Percentiles rank a stretch among this genome's conserved stretches.
Conservation (phyloP, 225 moss, liverwort and hornwort genomes). For the Physcomitrium patens region DNA sequence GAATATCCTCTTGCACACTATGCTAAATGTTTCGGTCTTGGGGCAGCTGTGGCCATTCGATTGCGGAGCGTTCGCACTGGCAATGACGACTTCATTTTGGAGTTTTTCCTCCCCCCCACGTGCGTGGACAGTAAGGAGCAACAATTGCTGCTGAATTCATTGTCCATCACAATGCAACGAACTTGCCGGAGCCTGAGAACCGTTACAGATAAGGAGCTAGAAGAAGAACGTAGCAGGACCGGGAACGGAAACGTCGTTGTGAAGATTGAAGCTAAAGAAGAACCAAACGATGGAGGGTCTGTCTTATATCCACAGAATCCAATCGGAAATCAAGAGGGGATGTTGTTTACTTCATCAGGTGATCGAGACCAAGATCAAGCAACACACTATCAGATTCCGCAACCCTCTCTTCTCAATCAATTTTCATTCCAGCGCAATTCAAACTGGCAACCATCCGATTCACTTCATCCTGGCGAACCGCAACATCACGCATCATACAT, state of each 20-base stretch:
- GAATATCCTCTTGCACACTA: constrained; percentile 82
- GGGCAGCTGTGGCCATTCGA: constrained; percentile 87
- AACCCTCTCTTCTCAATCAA: constrained; percentile 23
- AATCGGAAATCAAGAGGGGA: constrained; percentile 13
- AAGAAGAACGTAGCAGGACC: constrained; percentile 48
- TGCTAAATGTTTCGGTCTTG: constrained; percentile 75
- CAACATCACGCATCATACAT: constrained; percentile 10
- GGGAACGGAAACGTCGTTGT: constrained; percentile 22
- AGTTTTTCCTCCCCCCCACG: constrained; percentile 77
- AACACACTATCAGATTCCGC: constrained; percentile 23
- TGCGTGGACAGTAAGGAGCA: constrained; percentile 78
- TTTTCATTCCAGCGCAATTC: constrained; percentile 23
- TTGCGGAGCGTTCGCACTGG: constrained; percentile 79
- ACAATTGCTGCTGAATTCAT: constrained; percentile 71
- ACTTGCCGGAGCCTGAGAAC: constrained; percentile 84
- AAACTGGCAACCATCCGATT: neutral
- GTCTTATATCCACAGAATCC: constrained; percentile 27
- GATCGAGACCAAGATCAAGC: constrained; percentile 17
- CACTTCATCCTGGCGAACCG: constrained; percentile 4
- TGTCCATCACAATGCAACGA: constrained; percentile 89
- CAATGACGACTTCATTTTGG: constrained; percentile 80
- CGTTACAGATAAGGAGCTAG: constrained; percentile 70
- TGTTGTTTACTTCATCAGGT: neutral
- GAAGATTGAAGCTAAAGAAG: constrained; percentile 37
- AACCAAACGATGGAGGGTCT: constrained; percentile 22